A percentile compares a stretch with the other conserved stretches of the same genome.
Evolutionary conservation across 495 filamentous ascomycete genomes (phyloP).

Genomic region (Neurospora discreta): DNA sequence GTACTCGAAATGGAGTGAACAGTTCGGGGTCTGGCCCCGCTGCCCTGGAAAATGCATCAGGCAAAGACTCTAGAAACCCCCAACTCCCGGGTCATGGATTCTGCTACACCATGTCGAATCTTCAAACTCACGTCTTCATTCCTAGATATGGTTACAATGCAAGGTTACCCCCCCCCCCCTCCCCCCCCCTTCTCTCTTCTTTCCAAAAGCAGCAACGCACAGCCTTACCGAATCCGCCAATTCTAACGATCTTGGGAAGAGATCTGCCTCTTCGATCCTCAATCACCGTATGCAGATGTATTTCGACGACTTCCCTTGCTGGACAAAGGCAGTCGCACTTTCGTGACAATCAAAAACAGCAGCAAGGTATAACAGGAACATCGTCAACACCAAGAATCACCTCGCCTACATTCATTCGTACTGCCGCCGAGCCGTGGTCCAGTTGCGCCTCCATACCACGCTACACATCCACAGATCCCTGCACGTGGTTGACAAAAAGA

Average conservation of each 20-base stretch:
- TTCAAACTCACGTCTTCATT: not conserved
- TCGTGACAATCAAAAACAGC: not conserved
- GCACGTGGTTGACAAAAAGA: not conserved
- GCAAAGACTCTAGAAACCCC: not conserved
- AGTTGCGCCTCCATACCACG: not conserved
- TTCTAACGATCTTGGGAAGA: not conserved
- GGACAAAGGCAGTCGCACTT: not conserved
- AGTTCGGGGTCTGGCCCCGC: not conserved
- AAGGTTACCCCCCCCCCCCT: not conserved
- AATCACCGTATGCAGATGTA: not conserved
- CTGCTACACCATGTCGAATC: not conserved
- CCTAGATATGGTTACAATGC: not conserved
- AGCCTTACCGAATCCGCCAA: not conserved
- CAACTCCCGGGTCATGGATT: not conserved
- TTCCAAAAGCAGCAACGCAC: not conserved
- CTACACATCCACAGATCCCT: not conserved
- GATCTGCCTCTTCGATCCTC: not conserved
- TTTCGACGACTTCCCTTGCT: not conserved
- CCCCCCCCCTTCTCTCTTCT: not conserved
- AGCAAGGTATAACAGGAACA: not conserved
- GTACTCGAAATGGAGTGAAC: not conserved
- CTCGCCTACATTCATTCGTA: no score
- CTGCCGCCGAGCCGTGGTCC: not conserved
- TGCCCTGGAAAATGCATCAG: not conserved
- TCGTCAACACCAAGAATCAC: not conserved